Base-by-base conservation (phyloP, 306 rosid species). In the Trifolium subterraneum region DNA sequence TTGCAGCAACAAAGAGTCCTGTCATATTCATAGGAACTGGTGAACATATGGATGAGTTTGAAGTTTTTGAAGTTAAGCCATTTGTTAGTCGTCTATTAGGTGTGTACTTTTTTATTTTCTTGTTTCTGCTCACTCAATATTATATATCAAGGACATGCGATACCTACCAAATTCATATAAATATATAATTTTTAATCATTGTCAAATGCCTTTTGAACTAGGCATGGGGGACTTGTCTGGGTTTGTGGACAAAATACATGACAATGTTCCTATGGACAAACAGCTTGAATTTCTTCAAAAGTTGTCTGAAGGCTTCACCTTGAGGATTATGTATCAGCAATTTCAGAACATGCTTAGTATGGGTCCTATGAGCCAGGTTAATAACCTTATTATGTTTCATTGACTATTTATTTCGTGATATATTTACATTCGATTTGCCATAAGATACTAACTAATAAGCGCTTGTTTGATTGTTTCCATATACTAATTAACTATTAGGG, bases 221-320 rank as follows among this genome's bases (percentile, higher is more conserved):
- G 98, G 96, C 60, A 92, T 92, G 98, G 96, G 98, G 51, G 96
- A 92, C 78, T 87, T 75, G 92, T 87, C 93, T 73, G 98, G 98
- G 55, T 81, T 90, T 66, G 84, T 85, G 88, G 93, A 92, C 82
- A 92, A 90, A 83, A 88, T 90, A 81, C 90, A 86, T 11, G 93
- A 88, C 82, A 93, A 84, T 71, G 94, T 92, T 84, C 98, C 98
- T 1, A 88, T 83, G 92, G 98, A 92, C 79, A 91, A 92, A 76
- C 96, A 89, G 78, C 89, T 93, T 36, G 91, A 92, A 69, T 87
- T 92, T 25, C 75, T 89, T 47, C 96, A 92, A 80, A 92, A 89
- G 84, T 85, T 92, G 55, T 79, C 88, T 38, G 96, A 86, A 88
- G 93, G 83, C 79, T 93, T 90, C 73, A 86, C 97, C 4, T 80